Base-by-base conservation (phyloP, 1,284 basidiomycete species). In the Pascua guehoae region DNA sequence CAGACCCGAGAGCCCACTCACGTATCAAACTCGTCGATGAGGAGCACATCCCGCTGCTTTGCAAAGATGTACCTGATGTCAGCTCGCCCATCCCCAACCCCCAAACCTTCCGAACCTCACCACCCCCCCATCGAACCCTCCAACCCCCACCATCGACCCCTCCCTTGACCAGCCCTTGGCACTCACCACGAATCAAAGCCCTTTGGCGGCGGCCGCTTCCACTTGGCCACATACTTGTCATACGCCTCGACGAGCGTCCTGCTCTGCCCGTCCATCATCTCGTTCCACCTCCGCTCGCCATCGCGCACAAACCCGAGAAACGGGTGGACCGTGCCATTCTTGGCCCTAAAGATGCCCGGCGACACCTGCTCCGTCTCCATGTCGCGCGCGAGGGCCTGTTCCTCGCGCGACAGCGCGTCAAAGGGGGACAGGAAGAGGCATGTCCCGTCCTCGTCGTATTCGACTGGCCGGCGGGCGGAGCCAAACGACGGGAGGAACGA, bases 201-300 rank as follows among this genome's bases (percentile, higher is more conserved):
- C 60, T 72, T 72, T 1, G 80, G 80, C 4, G 80, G 80, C 18
- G 72, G 64, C 48, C 71, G 68, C 2, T 67, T 70, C 69, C 79
- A 79, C 49, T 74, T 67, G 51, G 67, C 64, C 52, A 71, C 70
- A 65, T 81, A 81, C 60, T 76, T 75, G 44, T 71, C 57, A 4
- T 78, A 79, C 9, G 79, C 79, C 61, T 81, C 71, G 47, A 78
- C 75, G 37, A 81, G 65, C 14, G 78, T 77, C 64, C 71, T 75
- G 57, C 75, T 78, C 72, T 81, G 80, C 56, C 67, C 61, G 12
- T 69, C 59, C 14, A 81, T 55, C 63, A 75, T 71, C 12, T 66
- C 59, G 45, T 76, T 71, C 80, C 80, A 81, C 51, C 77, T 76
- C 12, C 64, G 51, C 62, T 79, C 77, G 12, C 79, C 80, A 16